Conservation (phyloP, 768 basidiomycete species). For the Royoungia palumana region DNA sequence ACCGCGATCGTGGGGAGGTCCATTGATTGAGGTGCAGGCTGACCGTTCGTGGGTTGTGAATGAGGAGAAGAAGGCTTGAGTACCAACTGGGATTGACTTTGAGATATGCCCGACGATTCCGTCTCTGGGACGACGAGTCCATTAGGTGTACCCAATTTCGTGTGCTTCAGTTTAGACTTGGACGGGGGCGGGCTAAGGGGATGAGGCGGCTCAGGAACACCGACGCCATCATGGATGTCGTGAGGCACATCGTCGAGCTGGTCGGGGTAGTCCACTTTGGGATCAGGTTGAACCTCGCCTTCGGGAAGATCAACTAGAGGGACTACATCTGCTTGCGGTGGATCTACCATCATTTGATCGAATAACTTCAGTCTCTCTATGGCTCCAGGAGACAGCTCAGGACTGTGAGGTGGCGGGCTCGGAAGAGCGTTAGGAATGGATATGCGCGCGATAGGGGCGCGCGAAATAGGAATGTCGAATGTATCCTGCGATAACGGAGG, state of each 20-base stretch:
- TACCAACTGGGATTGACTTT: constrained; percentile 15
- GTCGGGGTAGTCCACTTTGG: too few species aligned
- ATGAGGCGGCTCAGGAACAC: neutral
- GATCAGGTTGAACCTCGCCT: too few species aligned
- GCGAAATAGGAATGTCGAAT: neutral
- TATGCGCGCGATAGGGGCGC: neutral
- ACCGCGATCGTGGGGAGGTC: constrained; percentile 22
- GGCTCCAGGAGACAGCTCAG: constrained; percentile 27
- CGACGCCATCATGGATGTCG: neutral
- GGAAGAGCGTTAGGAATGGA: constrained; percentile 1
- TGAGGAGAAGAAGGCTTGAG: neutral
- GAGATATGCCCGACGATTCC: constrained; percentile 25
- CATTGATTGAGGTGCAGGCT: neutral
- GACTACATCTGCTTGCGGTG: neutral
- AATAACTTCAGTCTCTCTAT: constrained; percentile 28
- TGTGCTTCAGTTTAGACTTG: neutral
- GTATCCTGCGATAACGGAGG: neutral
- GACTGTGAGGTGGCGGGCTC: neutral
- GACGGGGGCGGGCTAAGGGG: constrained; percentile 6
- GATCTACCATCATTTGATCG: constrained; percentile 22
- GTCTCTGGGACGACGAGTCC: constrained; percentile 32
- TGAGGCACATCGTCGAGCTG: neutral
- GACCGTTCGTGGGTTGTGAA: neutral
- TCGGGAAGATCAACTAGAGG: neutral
- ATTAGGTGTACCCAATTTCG: constrained; percentile 9